Evolutionary conservation across 2,329 filamentous ascomycete species (phyloP).

Genomic region (Pyrenochaeta sp.): DNA sequence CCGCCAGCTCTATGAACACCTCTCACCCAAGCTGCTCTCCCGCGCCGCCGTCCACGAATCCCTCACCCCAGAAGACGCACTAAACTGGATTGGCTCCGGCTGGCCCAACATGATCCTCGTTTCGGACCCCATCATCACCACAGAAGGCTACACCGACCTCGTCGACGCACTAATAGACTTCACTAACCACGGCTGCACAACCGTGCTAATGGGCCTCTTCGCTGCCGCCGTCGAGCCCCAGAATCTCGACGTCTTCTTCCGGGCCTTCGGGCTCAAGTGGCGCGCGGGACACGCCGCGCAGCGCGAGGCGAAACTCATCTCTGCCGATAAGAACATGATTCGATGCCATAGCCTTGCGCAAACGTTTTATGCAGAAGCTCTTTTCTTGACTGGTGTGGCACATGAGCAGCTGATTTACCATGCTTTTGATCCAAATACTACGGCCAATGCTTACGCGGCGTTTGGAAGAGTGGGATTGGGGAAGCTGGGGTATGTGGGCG

Average conservation of each 20-base stretch:
- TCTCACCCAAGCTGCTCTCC: conserved; percentile 31
- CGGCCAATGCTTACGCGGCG: conserved; percentile 21
- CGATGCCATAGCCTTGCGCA: not conserved
- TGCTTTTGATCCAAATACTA: not conserved
- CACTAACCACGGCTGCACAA: conserved; percentile 31
- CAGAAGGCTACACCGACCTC: conserved; percentile 16
- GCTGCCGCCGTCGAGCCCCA: conserved; percentile 14
- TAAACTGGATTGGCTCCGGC: conserved; percentile 24
- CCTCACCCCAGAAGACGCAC: conserved; percentile 26
- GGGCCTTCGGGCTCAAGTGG: conserved; percentile 28
- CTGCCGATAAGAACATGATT: conserved; percentile 19
- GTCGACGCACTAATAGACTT: conserved; percentile 19
- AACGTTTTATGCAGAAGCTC: not conserved
- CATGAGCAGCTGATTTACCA: not conserved
- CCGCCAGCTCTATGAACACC: conserved; percentile 29
- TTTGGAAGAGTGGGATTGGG: conserved; percentile 29
- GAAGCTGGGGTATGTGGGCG: conserved; percentile 37
- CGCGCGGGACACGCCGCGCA: conserved; percentile 9
- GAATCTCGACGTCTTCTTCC: conserved; percentile 22
- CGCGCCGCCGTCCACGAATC: conserved; percentile 33
- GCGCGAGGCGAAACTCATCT: conserved; percentile 12
- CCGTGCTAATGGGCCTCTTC: conserved; percentile 33
- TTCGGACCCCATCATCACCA: conserved; percentile 25
- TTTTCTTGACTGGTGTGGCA: not conserved
- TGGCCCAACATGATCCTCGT: conserved; percentile 36